Percentiles rank a stretch among this genome's conserved stretches.
phyloP scores from a whole-genome alignment of 345 rosid genomes.

The Populus simonii region DNA sequence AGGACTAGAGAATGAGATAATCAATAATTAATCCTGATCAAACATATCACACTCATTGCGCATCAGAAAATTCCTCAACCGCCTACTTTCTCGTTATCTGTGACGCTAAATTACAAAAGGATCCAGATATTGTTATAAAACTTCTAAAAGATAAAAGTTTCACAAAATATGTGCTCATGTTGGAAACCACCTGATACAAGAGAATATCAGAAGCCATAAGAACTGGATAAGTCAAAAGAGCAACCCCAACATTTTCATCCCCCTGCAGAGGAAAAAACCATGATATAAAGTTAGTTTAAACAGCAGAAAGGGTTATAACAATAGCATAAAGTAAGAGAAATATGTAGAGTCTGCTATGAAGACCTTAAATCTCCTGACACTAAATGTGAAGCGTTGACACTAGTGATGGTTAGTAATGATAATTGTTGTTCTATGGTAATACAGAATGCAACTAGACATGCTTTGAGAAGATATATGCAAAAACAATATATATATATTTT shows the following conservation, averaged over 20 bases:
- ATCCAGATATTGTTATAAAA: not conserved
- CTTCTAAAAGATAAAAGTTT: not conserved
- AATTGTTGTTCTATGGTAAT: too few species aligned
- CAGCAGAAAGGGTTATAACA: not conserved
- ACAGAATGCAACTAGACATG: too few species aligned
- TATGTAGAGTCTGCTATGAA: too few species aligned
- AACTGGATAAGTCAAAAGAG: slow-evolving; percentile 83
- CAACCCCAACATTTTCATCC: slow-evolving; percentile 74
- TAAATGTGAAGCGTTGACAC: too few species aligned
- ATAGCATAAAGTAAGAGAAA: slow-evolving; percentile 3
- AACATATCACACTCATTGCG: not conserved
- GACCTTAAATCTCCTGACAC: too few species aligned
- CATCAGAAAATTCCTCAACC: not conserved
- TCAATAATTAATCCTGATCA: not conserved
- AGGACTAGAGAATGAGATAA: not conserved
- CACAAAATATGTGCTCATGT: slow-evolving; percentile 8
- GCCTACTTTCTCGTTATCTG: not conserved
- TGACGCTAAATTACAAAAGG: too few species aligned
- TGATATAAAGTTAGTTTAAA: slow-evolving; percentile 7
- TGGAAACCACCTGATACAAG: slow-evolving; percentile 67
- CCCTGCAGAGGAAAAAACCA: slow-evolving; percentile 49
- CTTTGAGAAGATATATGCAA: too few species aligned
- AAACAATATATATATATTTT: too few species aligned
- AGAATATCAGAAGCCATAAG: slow-evolving; percentile 92
- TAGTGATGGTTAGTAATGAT: too few species aligned